Percentiles rank a stretch among this genome's conserved stretches.
Evolutionary conservation across 768 basidiomycete genomes (phyloP).

Genomic region (Tricholoma flavovirens): DNA sequence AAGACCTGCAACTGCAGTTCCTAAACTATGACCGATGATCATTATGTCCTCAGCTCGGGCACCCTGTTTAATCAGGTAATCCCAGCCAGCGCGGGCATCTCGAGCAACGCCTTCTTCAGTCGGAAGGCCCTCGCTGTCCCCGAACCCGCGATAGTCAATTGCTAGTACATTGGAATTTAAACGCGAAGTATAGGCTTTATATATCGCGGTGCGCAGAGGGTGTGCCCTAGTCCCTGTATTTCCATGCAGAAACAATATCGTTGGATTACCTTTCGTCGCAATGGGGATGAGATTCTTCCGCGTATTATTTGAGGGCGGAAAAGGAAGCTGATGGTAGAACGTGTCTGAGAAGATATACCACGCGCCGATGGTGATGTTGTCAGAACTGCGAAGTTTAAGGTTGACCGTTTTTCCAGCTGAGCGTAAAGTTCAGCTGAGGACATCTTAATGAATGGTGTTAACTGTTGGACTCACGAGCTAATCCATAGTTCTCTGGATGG

Average conservation of each 20-base stretch:
- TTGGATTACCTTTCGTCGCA: slow-evolving; percentile 37
- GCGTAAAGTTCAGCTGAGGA: not conserved
- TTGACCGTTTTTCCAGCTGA: slow-evolving; percentile 60
- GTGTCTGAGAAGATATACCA: slow-evolving; percentile 59
- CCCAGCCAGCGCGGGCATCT: slow-evolving; percentile 61
- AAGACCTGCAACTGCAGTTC: slow-evolving; percentile 58
- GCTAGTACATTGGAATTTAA: slow-evolving; percentile 56
- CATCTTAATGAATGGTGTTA: not conserved
- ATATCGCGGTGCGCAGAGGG: slow-evolving; percentile 45
- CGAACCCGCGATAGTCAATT: slow-evolving; percentile 75
- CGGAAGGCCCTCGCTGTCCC: slow-evolving; percentile 61
- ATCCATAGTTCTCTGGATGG: slow-evolving; percentile 35
- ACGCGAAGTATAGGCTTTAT: slow-evolving; percentile 43
- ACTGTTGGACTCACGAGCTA: slow-evolving; percentile 34
- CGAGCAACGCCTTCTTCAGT: slow-evolving; percentile 50
- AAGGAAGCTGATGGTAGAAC: slow-evolving; percentile 34
- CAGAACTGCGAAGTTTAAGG: slow-evolving; percentile 50
- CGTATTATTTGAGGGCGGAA: slow-evolving; percentile 32
- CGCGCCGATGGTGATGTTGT: slow-evolving; percentile 60
- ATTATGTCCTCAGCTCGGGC: slow-evolving; percentile 47
- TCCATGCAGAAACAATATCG: slow-evolving; percentile 69
- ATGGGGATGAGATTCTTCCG: slow-evolving; percentile 21
- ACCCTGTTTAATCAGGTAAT: slow-evolving; percentile 51
- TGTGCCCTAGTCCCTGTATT: slow-evolving; percentile 63
- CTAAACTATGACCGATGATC: slow-evolving; percentile 70